Conservation (phyloP, 805 yeast species). For the Jamesozyma hellenica region DNA sequence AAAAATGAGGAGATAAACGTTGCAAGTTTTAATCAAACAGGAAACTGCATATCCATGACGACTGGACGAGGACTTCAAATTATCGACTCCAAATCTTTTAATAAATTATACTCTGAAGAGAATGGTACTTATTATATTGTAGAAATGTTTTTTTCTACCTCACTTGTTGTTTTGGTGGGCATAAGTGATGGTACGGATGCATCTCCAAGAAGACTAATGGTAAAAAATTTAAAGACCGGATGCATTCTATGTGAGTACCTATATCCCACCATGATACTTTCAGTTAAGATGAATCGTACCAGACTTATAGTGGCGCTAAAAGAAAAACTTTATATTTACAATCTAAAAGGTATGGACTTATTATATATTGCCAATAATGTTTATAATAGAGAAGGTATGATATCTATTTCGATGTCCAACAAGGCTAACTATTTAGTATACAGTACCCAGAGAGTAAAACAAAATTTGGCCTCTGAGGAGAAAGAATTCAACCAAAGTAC, state of each 20-base stretch:
- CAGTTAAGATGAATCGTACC: conserved; percentile 54
- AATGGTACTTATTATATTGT: conserved; percentile 51
- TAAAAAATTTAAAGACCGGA: conserved; percentile 63
- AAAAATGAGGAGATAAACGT: conserved; percentile 32
- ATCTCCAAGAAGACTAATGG: conserved; percentile 71
- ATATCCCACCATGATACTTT: conserved; percentile 50
- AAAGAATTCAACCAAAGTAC: background rate
- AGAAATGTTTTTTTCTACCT: conserved; percentile 65
- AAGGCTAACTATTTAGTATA: conserved; percentile 54
- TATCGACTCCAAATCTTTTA: conserved; percentile 58
- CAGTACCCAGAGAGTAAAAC: conserved; percentile 61
- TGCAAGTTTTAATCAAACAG: conserved; percentile 65
- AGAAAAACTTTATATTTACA: conserved; percentile 62
- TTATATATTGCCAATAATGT: conserved; percentile 28
- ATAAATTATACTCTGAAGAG: conserved; percentile 36
- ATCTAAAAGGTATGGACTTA: conserved; percentile 57
- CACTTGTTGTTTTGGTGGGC: conserved; percentile 59
- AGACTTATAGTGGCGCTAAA: conserved; percentile 50
- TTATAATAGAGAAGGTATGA: conserved; percentile 40
- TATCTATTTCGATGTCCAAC: conserved; percentile 46
- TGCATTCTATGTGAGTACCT: conserved; percentile 57
- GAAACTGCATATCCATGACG: conserved; percentile 59
- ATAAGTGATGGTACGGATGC: conserved; percentile 53
- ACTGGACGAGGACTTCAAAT: conserved; percentile 52
- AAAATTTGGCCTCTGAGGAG: background rate